phyloP scores from a whole-genome alignment of 2,329 filamentous ascomycete species.

The Chlorencoelia australis region DNA sequence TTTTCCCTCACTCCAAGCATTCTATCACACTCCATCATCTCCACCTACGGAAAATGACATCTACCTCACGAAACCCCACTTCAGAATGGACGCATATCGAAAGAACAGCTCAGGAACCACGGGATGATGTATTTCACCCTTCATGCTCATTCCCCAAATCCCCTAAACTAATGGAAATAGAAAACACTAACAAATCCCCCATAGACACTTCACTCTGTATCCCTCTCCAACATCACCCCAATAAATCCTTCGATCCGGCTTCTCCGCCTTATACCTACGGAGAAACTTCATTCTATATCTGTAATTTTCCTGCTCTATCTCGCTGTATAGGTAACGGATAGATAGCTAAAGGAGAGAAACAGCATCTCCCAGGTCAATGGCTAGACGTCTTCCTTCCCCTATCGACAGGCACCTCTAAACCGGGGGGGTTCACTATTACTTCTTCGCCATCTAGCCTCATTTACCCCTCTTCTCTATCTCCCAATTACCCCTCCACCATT shows the following conservation, averaged over 20 bases:
- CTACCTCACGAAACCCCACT: too few relatives aligned
- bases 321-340: too few relatives aligned
- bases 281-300: too few relatives aligned
- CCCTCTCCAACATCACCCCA: neutral
- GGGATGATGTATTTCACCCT: neutral
- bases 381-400: neutral
- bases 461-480: too few relatives aligned
- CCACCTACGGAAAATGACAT: too few relatives aligned
- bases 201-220: neutral
- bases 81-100: too few relatives aligned
- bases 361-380: neutral
- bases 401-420: neutral
- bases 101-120: neutral
- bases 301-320: too few relatives aligned
- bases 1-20: too few relatives aligned
- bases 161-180: neutral
- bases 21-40: too few relatives aligned
- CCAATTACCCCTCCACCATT: neutral
- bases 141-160: neutral
- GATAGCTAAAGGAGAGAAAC: neutral
- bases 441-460: neutral
- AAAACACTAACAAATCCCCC: too few relatives aligned
- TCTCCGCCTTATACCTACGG: neutral
- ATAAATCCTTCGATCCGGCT: neutral
- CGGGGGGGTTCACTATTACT: neutral